Conservation (phyloP, 2,329 filamentous ascomycete species). For the Cladosporium sp. region DNA sequence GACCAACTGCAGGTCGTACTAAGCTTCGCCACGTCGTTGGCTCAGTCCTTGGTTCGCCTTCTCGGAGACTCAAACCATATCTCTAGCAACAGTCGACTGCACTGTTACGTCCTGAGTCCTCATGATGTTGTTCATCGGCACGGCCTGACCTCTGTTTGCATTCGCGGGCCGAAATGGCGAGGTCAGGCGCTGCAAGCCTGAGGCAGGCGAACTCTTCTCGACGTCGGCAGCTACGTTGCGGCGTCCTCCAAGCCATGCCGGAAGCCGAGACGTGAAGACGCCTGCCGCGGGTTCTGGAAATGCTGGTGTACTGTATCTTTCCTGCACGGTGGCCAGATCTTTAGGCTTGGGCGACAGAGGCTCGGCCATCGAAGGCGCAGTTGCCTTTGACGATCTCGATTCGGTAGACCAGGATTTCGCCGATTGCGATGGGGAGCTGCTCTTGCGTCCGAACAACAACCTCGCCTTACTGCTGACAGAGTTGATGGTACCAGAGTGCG, state of each 20-base stretch:
- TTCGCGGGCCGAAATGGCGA: slow-evolving; percentile 1
- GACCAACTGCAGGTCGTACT: too few relatives aligned
- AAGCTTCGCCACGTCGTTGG: too few relatives aligned
- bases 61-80: not conserved
- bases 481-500: slow-evolving; percentile 16
- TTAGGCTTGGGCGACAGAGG: slow-evolving; percentile 19
- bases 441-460: slow-evolving; percentile 20
- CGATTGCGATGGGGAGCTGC: not conserved
- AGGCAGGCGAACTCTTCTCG: slow-evolving; percentile 11
- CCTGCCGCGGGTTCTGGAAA: not conserved
- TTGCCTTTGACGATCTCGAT: slow-evolving; percentile 11
- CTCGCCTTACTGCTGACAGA: slow-evolving; percentile 27
- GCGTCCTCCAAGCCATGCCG: not conserved
- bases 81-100: not conserved
- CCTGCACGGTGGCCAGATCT: slow-evolving; percentile 21
- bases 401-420: not conserved
- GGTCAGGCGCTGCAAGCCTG: slow-evolving; percentile 12
- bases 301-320: slow-evolving; percentile 1
- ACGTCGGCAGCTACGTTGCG: not conserved
- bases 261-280: not conserved
- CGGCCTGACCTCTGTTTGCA: slow-evolving; percentile 11
- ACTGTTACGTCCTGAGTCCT: not conserved
- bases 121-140: slow-evolving; percentile 16
- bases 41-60: too few relatives aligned
- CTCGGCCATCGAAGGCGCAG: slow-evolving; percentile 14